phyloP scores from a whole-genome alignment of 2,329 filamentous ascomycete species.

The Claviceps sp. region DNA sequence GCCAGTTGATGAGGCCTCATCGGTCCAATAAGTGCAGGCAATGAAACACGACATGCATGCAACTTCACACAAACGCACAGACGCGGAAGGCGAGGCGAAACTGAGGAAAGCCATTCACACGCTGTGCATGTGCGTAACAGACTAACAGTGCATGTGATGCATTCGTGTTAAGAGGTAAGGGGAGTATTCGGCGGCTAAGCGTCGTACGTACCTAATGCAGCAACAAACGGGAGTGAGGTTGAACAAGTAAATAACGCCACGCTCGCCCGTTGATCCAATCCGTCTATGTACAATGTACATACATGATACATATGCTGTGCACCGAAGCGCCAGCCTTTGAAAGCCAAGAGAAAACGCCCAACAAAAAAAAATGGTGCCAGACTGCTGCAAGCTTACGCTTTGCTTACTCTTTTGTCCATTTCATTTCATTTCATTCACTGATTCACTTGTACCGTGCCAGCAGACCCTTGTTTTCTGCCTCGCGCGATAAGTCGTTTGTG shows the following conservation, averaged over 20 bases:
- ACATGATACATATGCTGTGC: neutral
- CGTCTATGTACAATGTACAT: neutral
- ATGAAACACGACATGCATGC: neutral
- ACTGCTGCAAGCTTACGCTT: no score
- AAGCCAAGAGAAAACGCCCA: neutral
- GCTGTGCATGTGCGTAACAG: neutral
- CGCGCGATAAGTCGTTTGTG: constrained; percentile 41
- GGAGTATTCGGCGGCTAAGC: neutral
- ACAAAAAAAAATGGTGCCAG: neutral
- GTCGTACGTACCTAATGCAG: neutral
- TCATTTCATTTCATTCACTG: constrained; percentile 4
- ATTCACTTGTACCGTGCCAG: constrained; percentile 4
- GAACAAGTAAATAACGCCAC: neutral
- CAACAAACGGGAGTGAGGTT: neutral
- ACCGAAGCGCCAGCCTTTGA: constrained; percentile 4
- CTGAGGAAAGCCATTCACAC: neutral
- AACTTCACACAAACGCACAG: neutral
- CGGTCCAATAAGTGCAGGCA: neutral
- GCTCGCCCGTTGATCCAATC: neutral
- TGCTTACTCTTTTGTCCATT: neutral
- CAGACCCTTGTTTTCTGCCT: constrained; percentile 31
- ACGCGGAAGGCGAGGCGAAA: neutral
- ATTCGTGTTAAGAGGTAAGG: neutral
- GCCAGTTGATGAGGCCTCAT: neutral
- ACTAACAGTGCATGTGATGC: neutral